Evolutionary conservation across 345 rosid species (phyloP).

Genomic region (Erodium maritimum): DNA sequence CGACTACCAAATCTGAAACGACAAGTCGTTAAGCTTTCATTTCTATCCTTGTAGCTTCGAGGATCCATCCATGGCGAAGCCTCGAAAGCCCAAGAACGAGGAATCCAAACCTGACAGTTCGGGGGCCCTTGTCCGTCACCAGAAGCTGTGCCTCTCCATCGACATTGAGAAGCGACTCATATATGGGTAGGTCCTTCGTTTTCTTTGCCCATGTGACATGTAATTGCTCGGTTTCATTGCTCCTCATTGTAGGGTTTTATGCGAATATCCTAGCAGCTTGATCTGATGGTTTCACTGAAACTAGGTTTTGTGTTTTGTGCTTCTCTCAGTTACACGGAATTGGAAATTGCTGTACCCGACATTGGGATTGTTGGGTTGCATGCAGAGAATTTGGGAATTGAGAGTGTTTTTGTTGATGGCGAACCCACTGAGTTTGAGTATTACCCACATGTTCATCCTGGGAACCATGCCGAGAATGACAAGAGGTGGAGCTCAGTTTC

Average conservation of each 20-base stretch:
- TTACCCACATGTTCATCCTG: conserved; percentile 54
- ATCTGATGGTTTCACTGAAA: no score
- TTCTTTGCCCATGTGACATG: not conserved
- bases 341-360: conserved; percentile 87
- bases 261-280: no score
- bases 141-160: conserved; percentile 86
- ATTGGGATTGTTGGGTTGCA: conserved; percentile 82
- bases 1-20: not conserved
- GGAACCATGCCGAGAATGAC: conserved; percentile 23
- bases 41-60: not conserved
- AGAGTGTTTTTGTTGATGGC: conserved; percentile 81
- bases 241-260: not conserved
- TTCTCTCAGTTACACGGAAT: conserved; percentile 58
- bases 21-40: not conserved
- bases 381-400: conserved; percentile 87
- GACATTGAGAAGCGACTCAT: conserved; percentile 62
- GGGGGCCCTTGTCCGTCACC: conserved; percentile 76
- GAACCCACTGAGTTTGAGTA: conserved; percentile 83
- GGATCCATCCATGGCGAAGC: conserved; percentile 53
- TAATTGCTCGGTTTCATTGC: not conserved
- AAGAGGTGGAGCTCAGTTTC: conserved; percentile 49
- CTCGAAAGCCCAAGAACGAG: conserved; percentile 69
- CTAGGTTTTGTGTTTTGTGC: not conserved
- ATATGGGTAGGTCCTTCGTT: conserved; percentile 47
- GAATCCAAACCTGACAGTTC: conserved; percentile 56